A percentile compares a stretch with the other conserved stretches of the same genome.
Evolutionary conservation across 495 filamentous ascomycete genomes (phyloP).

Genomic region (Melanomma pulvis-pyrius): DNA sequence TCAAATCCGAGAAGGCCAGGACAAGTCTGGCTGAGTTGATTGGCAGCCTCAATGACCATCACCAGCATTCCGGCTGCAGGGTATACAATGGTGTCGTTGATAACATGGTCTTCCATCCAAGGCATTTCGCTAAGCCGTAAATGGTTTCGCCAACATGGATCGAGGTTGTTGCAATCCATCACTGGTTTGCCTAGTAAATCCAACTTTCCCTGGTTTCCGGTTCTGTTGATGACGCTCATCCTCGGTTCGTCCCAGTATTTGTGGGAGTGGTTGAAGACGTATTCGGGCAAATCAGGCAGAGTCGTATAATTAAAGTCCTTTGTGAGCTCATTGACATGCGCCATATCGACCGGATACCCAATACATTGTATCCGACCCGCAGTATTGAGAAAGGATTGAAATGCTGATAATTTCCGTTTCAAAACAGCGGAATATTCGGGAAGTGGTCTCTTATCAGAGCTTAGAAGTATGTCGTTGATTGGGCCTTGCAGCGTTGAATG

Average conservation of each 20-base stretch:
- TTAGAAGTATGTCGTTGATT: neutral
- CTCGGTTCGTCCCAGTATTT: constrained; percentile 15
- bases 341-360: neutral
- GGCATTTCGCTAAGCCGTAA: neutral
- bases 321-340: neutral
- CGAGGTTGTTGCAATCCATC: neutral
- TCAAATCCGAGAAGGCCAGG: too few species aligned
- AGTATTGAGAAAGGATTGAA: neutral
- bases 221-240: constrained; percentile 1
- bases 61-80: neutral
- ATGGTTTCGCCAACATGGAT: neutral
- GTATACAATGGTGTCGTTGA: neutral
- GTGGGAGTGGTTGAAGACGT: constrained; percentile 6
- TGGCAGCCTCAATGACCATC: constrained; percentile 6
- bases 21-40: too few species aligned
- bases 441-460: neutral
- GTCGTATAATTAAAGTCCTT: neutral
- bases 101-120: constrained; percentile 1
- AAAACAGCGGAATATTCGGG: neutral
- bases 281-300: constrained; percentile 1
- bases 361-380: neutral
- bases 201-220: neutral
- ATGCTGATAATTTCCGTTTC: neutral
- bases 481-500: neutral
- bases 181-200: neutral